Base-by-base conservation (phyloP, 805 yeast species). In the Teunomyces pallodes region DNA sequence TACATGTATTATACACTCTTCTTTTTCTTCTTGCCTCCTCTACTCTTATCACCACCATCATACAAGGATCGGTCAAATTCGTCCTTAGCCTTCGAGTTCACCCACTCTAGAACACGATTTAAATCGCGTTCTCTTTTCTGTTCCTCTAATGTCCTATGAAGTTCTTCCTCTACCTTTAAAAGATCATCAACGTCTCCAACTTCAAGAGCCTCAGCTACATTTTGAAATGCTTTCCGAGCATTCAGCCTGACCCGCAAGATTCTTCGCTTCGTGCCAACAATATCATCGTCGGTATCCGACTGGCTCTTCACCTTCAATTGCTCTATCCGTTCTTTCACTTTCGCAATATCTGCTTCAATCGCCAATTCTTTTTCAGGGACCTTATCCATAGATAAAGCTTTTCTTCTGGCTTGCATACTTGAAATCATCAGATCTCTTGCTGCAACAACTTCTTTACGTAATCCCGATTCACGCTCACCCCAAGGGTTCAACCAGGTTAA, bases 381-480 rank as follows among this genome's bases (percentile, higher is more conserved):
- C 24, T 57, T 59, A 43, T 74, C 82, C 24, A 77, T 52, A 48
- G 72, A 73, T 45, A 84, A 62, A 2, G 85, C 81, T 49, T 76
- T 76, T 26, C 79, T 70, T 50, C 96, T 75, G 1, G 88, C 77
- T 9, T 64, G 70, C 54, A 87, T 79, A 55, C 90, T 80, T 9
- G 74, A 65, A 30, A 62, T 61, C 20, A 87, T 74, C 13, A 78
- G 75, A 9, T 80, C 85, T 52, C 79, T 76, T 20, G 82, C 74
- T 3, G 67, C 64, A 6, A 67, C 60, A 38, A 88, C 61, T 56
- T 87, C 95, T 55, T 84, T 85, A 35, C 80, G 69, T 42, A 91
- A 72, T 32, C 69, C 74, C 13, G 82, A 75, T 59, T 90, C 97
- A 41, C 96, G 70, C 45, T 69, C 72, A 2, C 97, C 97, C 77